Evolutionary conservation across 257 asterid species (phyloP), one percentile per base, ranked within the genome.

Genomic region (Lycium ferocissimum): DNA sequence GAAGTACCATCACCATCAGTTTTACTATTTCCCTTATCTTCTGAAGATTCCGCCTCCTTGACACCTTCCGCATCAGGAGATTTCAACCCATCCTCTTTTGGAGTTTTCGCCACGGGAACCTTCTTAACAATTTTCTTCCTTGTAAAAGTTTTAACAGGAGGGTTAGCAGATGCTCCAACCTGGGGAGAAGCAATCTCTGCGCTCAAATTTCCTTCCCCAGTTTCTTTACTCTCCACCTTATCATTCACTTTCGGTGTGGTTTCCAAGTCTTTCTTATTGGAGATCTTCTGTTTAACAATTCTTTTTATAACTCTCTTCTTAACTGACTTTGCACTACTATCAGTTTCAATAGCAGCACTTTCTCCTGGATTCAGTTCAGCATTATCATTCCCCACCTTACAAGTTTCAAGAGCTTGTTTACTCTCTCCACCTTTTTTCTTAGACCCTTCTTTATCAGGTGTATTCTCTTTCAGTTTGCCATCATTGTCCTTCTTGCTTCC

Each of bases 221-320:
- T 86, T 66, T 80, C 93, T 71, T 85, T 92, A 86, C 89, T 84
- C 92, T 90, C 87, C 92, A 53, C 85, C 58, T 83, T 66, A 67
- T 78, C 66, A 15, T 53, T 78, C 66, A 78, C 82, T 33, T 78
- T 33, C 33, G 53, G 33, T 26, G 82, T 53, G 66, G 82, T 53
- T 78, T 84, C 92, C 80, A 70, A 15, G 43, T 9, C 87, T 83
- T 75, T 85, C 85, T 79, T 87, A 69, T 81, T 85, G 43, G 84
- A 84, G 81, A 80, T 83, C 76, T 85, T 87, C 81, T 84, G 90
- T 70, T 88, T 89, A 47, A 89, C 84, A 84, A 89, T 78, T 85
- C 83, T 93, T 93, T 89, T 96, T 59, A 96, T 85, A 69, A 93
- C 92, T 88, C 92, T 97, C 93, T 93, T 97, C 88, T 95, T 96